Conservation (phyloP, 257 asterid genomes). For the Solanum gracilifrons region DNA sequence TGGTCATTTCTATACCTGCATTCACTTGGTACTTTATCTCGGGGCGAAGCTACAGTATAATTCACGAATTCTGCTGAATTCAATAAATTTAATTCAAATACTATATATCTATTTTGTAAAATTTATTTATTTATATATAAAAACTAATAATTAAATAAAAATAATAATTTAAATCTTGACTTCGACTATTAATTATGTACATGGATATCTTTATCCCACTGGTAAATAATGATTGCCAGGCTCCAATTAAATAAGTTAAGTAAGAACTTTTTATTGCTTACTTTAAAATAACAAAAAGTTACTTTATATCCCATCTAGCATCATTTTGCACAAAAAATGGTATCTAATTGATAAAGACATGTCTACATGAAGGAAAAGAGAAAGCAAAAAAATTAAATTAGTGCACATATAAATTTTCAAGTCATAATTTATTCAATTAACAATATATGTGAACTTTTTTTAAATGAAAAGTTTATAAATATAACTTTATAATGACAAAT, state of each 20-base stretch:
- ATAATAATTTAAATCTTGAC: neutral
- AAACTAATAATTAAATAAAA: neutral
- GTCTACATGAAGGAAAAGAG: neutral
- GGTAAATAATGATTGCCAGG: constrained; percentile 8
- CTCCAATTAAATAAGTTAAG: constrained; percentile 17
- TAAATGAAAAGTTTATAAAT: neutral
- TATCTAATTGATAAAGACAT: constrained; percentile 13
- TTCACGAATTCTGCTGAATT: neutral
- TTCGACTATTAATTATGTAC: neutral
- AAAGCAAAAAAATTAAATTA: neutral
- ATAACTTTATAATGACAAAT: neutral
- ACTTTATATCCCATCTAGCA: constrained; percentile 15
- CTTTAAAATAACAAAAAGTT: constrained; percentile 9
- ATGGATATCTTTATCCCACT: constrained; percentile 1
- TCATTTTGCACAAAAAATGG: constrained; percentile 1
- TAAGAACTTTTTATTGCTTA: constrained; percentile 12
- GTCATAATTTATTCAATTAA: neutral
- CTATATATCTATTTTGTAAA: neutral
- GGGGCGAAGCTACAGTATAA: neutral
- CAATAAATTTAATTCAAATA: neutral
- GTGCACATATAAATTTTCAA: neutral
- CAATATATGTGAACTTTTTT: neutral
- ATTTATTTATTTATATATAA: neutral
- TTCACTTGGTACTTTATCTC: neutral
- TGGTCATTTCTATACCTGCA: neutral